phyloP scores from a whole-genome alignment of 2,329 filamentous ascomycete genomes.

The Herpotrichia juniperi region DNA sequence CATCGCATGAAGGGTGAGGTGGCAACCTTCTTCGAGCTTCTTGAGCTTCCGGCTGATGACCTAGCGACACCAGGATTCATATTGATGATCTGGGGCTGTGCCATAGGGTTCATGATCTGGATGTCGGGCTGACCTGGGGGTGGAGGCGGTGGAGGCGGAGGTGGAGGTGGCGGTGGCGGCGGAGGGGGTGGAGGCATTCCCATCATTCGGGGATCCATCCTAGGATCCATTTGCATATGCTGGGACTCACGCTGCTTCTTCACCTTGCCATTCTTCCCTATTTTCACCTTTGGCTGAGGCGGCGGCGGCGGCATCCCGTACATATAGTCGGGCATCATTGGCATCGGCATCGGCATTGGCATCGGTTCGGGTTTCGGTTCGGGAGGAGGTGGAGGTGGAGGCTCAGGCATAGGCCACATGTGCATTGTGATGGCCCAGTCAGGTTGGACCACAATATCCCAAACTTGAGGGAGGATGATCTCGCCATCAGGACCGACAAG shows the following conservation, averaged over 20 bases:
- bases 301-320: not conserved
- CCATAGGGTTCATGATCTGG: not conserved
- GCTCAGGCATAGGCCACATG: conserved; percentile 52
- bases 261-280: not conserved
- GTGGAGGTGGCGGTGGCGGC: conserved; percentile 8
- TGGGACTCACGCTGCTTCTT: conserved; percentile 3
- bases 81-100: conserved; percentile 1
- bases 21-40: conserved; percentile 1
- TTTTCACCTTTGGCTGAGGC: not conserved
- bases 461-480: conserved; percentile 54
- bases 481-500: conserved; percentile 52
- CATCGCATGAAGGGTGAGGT: conserved; percentile 22
- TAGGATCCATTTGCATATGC: conserved; percentile 2
- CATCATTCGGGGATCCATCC: conserved; percentile 3
- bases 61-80: not conserved
- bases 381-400: conserved; percentile 17
- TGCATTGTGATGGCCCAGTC: conserved; percentile 54
- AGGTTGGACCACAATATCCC: conserved; percentile 52
- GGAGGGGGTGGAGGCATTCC: conserved; percentile 6
- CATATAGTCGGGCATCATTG: too few relatives aligned
- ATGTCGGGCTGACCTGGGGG: not conserved
- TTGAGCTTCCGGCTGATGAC: not conserved
- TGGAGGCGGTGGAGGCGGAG: conserved; percentile 11
- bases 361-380: not conserved
- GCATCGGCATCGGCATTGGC: conserved; percentile 1